phyloP scores from a whole-genome alignment of 108 stramenopile genomes.

The Cyclotella kingstonii region DNA sequence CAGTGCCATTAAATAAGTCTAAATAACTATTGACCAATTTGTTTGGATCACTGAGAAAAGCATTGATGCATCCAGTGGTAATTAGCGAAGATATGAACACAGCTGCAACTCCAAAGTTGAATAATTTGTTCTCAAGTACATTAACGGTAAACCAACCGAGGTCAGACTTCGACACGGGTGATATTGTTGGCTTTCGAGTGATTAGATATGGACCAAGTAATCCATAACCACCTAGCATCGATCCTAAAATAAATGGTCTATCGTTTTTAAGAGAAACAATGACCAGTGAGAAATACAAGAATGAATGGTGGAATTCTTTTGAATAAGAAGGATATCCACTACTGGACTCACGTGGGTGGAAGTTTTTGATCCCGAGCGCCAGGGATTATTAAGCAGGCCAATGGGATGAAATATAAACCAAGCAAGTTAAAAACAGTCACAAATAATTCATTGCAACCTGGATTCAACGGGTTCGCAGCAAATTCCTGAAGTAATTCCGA shows the following conservation, averaged over 20 bases:
- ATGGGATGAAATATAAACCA: conserved; percentile 48
- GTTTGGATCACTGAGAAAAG: conserved; percentile 21
- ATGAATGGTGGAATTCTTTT: no score
- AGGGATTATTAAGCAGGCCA: conserved; percentile 61
- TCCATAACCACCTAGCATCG: conserved; percentile 51
- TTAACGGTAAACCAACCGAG: conserved; percentile 65
- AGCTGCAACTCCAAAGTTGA: conserved; percentile 35
- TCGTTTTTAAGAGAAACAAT: not conserved
- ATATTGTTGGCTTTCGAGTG: conserved; percentile 42
- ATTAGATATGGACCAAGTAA: conserved; percentile 51
- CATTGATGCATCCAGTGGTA: conserved; percentile 22
- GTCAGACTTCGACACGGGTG: conserved; percentile 22
- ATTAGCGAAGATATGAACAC: conserved; percentile 15
- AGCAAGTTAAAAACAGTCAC: conserved; percentile 61
- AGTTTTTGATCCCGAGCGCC: conserved; percentile 41
- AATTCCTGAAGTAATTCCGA: conserved; percentile 45
- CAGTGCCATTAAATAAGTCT: conserved; percentile 30
- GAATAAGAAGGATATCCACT: not conserved
- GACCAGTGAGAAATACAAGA: not conserved
- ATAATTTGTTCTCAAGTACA: conserved; percentile 61
- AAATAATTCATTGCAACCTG: conserved; percentile 61
- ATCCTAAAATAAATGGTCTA: conserved; percentile 52
- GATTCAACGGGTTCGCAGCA: conserved; percentile 54
- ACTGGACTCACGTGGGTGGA: conserved; percentile 27
- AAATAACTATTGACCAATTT: conserved; percentile 28